These are phyloP conservation scores for Cutaneotrichosporon sp. DNA, from an alignment of 1,284 basidiomycete genomes.

Conservation along the genomic window DNA sequence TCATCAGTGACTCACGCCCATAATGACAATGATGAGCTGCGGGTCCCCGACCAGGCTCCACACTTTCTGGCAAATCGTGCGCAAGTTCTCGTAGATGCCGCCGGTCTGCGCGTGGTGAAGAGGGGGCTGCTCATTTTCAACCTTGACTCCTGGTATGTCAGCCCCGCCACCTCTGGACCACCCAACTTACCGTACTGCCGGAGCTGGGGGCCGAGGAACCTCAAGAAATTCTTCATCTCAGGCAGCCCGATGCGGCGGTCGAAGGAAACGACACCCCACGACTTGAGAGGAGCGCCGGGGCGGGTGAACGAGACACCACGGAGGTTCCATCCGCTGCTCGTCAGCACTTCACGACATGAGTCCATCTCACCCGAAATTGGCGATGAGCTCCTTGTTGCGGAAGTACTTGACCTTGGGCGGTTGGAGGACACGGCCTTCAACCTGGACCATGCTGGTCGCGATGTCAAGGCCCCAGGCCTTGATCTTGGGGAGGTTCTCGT, in stretches of 20 bases:
- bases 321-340: slow-evolving; percentile 31
- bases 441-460: slow-evolving; percentile 39
- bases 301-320: slow-evolving; percentile 38
- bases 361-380: slow-evolving; percentile 32
- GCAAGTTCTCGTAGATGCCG: slow-evolving; percentile 17
- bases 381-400: slow-evolving; percentile 33
- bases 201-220: slow-evolving; percentile 18
- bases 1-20: slow-evolving; percentile 38
- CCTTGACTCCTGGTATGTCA: slow-evolving; percentile 25
- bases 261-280: slow-evolving; percentile 50
- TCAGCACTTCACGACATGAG: slow-evolving; percentile 10
- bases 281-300: slow-evolving; percentile 45
- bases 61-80: slow-evolving; percentile 36
- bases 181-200: slow-evolving; percentile 22
- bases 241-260: slow-evolving; percentile 26
- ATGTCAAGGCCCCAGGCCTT: slow-evolving; percentile 54
- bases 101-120: too few relatives aligned
- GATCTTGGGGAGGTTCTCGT: slow-evolving; percentile 44
- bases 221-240: slow-evolving; percentile 37
- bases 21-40: slow-evolving; percentile 49
- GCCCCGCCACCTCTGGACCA: too few relatives aligned
- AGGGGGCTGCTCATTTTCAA: slow-evolving; percentile 34
- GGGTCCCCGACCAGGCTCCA: too few relatives aligned
- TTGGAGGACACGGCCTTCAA: slow-evolving; percentile 50
- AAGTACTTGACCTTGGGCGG: slow-evolving; percentile 47